These are phyloP conservation scores for Lenzites betulinus DNA, from an alignment of 768 basidiomycete genomes.

Conservation along the genomic window DNA sequence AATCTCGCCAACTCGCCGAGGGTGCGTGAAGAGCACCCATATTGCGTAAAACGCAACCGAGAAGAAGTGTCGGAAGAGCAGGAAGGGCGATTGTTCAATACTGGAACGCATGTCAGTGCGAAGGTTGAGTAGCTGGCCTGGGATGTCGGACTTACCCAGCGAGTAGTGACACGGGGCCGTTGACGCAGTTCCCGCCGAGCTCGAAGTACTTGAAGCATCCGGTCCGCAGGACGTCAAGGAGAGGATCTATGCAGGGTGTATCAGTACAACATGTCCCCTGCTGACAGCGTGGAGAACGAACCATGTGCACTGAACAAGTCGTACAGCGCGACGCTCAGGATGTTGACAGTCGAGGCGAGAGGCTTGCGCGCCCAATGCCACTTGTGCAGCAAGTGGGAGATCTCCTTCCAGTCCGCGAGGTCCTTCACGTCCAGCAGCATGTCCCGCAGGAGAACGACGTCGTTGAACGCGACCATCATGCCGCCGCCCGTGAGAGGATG, in stretches of 20 bases:
- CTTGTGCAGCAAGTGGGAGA: conserved; percentile 53
- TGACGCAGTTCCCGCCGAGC: conserved; percentile 83
- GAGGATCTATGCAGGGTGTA: conserved; percentile 49
- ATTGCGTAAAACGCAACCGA: conserved; percentile 93
- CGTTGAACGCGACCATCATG: conserved; percentile 94
- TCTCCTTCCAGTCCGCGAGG: conserved; percentile 50
- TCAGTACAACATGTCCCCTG: not conserved
- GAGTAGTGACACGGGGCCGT: conserved; percentile 87
- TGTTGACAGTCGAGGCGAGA: conserved; percentile 85
- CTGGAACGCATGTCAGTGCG: conserved; percentile 40
- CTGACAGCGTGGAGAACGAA: conserved; percentile 40
- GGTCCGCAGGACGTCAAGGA: conserved; percentile 61
- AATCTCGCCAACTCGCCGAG: conserved; percentile 39
- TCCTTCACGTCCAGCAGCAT: conserved; percentile 52
- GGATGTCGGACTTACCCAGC: conserved; percentile 61
- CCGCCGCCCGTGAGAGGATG: conserved; percentile 98
- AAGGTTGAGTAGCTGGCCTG: not conserved
- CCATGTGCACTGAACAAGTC: conserved; percentile 94
- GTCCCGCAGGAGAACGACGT: conserved; percentile 72
- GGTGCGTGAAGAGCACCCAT: conserved; percentile 82
- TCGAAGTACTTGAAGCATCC: conserved; percentile 99
- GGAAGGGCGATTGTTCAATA: conserved; percentile 73
- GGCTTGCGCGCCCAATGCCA: conserved; percentile 92
- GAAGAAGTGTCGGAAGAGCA: conserved; percentile 93
- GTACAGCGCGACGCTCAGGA: conserved; percentile 90